phyloP scores from a whole-genome alignment of 192 early-diverging fungal species.

The Geranomyces variabilis region DNA sequence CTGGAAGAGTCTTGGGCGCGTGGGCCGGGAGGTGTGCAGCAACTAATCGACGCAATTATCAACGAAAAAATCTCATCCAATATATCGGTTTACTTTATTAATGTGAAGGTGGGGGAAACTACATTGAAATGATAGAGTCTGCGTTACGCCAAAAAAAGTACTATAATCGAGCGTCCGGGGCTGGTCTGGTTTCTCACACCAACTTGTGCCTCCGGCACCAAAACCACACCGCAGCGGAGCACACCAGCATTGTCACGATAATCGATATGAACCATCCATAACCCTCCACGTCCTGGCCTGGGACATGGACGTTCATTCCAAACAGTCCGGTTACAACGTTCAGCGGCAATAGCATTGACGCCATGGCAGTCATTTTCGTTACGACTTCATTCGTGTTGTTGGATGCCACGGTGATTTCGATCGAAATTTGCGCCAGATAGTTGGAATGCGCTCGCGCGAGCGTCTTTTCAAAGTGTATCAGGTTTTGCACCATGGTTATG shows the following conservation, averaged over 20 bases:
- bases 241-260: constrained; percentile 32
- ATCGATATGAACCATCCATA: constrained; percentile 53
- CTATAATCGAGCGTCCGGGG: too few species aligned
- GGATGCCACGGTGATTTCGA: constrained; percentile 67
- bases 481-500: constrained; percentile 67
- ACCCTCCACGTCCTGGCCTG: constrained; percentile 27
- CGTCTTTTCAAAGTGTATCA: constrained; percentile 74
- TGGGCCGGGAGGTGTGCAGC: too few species aligned
- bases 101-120: too few species aligned
- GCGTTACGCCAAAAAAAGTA: too few species aligned
- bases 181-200: constrained; percentile 21
- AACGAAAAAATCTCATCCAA: too few species aligned
- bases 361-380: constrained; percentile 85
- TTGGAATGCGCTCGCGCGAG: constrained; percentile 76
- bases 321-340: constrained; percentile 77
- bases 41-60: too few species aligned
- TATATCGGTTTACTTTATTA: too few species aligned
- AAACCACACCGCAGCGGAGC: constrained; percentile 27
- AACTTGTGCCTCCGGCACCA: constrained; percentile 26
- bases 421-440: constrained; percentile 78
- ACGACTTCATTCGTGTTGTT: constrained; percentile 88
- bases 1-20: too few species aligned
- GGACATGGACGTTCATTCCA: constrained; percentile 25
- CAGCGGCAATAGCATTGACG: constrained; percentile 86
- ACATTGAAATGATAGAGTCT: too few species aligned